These are phyloP conservation scores for Paecilomyces sp. DNA, from an alignment of 2,329 filamentous ascomycete genomes.

Conservation along the genomic window DNA sequence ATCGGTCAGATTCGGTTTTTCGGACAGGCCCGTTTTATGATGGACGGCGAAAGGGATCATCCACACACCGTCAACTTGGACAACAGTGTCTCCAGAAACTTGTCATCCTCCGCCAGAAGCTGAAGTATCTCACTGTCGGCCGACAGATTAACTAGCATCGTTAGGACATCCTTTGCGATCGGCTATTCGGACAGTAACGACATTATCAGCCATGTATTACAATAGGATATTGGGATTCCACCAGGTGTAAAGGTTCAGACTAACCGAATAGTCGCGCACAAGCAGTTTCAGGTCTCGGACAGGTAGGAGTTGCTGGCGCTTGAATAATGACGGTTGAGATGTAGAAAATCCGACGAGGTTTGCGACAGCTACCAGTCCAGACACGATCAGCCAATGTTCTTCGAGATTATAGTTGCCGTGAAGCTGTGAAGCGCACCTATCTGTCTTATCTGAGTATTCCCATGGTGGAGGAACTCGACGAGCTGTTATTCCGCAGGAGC, in stretches of 20 bases:
- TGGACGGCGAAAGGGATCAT: neutral
- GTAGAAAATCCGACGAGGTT: slow-evolving; percentile 80
- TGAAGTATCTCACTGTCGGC: slow-evolving; percentile 71
- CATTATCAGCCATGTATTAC: slow-evolving; percentile 1
- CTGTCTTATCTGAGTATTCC: slow-evolving; percentile 82
- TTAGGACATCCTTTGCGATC: slow-evolving; percentile 89
- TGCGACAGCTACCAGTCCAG: slow-evolving; percentile 57
- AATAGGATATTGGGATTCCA: neutral
- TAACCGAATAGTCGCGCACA: slow-evolving; percentile 72
- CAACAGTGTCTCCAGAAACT: slow-evolving; percentile 69
- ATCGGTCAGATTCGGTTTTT: neutral
- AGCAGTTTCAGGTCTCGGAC: slow-evolving; percentile 83
- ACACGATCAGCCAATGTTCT: slow-evolving; percentile 10
- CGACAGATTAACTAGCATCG: slow-evolving; percentile 72
- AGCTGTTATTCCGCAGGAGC: slow-evolving; percentile 48
- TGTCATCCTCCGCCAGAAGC: slow-evolving; percentile 67
- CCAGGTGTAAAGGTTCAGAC: slow-evolving; percentile 18
- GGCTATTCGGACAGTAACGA: slow-evolving; percentile 43
- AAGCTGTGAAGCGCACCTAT: slow-evolving; percentile 48
- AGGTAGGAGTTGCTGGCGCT: slow-evolving; percentile 67
- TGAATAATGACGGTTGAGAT: slow-evolving; percentile 73
- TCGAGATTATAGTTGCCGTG: neutral
- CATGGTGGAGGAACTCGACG: slow-evolving; percentile 87
- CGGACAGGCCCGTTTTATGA: neutral
- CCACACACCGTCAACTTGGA: slow-evolving; percentile 64